Conservation (phyloP, 2,329 filamentous ascomycete genomes). For the Byssochlamys sp. region DNA sequence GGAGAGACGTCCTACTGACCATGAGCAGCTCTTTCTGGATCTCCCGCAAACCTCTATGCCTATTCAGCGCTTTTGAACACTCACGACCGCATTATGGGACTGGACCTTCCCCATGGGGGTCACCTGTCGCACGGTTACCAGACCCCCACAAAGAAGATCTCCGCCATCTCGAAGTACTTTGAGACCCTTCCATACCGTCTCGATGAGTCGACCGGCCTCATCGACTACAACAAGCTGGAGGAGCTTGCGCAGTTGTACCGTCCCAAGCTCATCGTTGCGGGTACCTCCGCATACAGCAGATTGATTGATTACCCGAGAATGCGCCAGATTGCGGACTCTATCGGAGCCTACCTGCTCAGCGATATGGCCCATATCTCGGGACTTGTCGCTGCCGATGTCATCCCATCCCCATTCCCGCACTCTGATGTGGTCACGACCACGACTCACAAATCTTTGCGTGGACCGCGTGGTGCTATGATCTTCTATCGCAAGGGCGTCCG, state of each 20-base stretch:
- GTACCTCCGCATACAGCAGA: conserved; percentile 95
- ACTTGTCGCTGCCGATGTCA: conserved; percentile 82
- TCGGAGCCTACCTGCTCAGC: conserved; percentile 87
- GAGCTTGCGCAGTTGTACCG: conserved; percentile 85
- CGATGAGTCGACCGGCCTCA: conserved; percentile 67
- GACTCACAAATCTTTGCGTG: conserved; percentile 96
- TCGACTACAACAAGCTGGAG: conserved; percentile 89
- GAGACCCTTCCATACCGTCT: conserved; percentile 97
- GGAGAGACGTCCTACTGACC: conserved; percentile 9
- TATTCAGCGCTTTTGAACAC: conserved; percentile 94
- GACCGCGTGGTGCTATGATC: conserved; percentile 97
- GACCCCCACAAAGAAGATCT: conserved; percentile 91
- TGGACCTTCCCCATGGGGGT: conserved; percentile 87
- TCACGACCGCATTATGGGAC: conserved; percentile 92
- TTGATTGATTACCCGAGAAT: conserved; percentile 94
- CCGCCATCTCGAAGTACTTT: conserved; percentile 95
- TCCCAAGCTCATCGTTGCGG: conserved; percentile 90
- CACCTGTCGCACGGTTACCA: conserved; percentile 97
- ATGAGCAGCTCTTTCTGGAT: conserved; percentile 62
- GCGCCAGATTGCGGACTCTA: conserved; percentile 86
- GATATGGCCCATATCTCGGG: conserved; percentile 99
- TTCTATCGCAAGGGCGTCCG: conserved; percentile 98
- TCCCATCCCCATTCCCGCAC: conserved; percentile 82
- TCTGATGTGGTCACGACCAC: conserved; percentile 97
- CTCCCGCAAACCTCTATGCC: conserved; percentile 66